Evolutionary conservation across 306 rosid species (phyloP).

Genomic region (Vigna hirtella): DNA sequence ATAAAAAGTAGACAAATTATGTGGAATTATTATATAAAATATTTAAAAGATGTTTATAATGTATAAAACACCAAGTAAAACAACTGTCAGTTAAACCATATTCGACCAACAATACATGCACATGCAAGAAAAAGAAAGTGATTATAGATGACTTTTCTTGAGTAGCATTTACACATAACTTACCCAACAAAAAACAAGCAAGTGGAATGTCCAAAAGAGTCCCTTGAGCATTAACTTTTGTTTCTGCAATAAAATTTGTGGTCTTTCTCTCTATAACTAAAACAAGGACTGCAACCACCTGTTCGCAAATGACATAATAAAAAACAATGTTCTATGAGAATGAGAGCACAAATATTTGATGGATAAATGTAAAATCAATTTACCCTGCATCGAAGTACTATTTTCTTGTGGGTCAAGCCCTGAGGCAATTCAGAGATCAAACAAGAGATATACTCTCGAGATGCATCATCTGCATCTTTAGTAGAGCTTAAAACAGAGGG

Average conservation of each 20-base stretch:
- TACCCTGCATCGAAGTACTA: constrained; percentile 74
- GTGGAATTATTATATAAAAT: constrained; percentile 2
- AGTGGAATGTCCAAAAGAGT: constrained; percentile 70
- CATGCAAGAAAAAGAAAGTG: constrained; percentile 24
- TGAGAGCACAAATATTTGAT: constrained; percentile 18
- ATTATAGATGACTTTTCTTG: constrained; percentile 8
- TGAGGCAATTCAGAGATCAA: constrained; percentile 68
- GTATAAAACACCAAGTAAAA: constrained; percentile 8
- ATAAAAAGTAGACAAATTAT: constrained; percentile 4
- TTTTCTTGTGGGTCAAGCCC: constrained; percentile 50
- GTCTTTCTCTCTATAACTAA: constrained; percentile 68
- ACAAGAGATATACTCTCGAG: constrained; percentile 50
- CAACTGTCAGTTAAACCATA: constrained; percentile 24
- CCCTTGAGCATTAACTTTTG: constrained; percentile 36
- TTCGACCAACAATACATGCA: constrained; percentile 4
- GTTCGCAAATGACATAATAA: constrained; percentile 39
- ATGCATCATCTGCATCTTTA: constrained; percentile 36
- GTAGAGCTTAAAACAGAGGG: constrained; percentile 41
- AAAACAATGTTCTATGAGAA: constrained; percentile 23
- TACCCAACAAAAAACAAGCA: constrained; percentile 89
- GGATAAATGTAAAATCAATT: constrained; percentile 32
- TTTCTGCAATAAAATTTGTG: constrained; percentile 38
- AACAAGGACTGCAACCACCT: constrained; percentile 76
- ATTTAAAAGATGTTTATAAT: not conserved
- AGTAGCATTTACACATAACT: constrained; percentile 26